Base-by-base conservation (phyloP, 768 basidiomycete species). In the Pulveroboletus sp. region DNA sequence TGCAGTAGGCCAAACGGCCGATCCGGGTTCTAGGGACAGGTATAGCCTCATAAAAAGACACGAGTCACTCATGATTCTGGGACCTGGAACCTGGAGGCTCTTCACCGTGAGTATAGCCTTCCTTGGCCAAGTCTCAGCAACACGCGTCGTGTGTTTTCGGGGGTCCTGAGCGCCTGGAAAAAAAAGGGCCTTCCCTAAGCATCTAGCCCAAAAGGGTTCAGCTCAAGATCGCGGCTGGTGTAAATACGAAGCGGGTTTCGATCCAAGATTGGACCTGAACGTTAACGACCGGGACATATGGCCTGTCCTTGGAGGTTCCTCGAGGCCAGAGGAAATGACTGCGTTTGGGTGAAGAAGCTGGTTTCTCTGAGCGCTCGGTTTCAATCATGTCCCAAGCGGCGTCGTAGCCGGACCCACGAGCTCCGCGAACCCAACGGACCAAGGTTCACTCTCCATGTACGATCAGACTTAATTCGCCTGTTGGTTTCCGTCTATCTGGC, bases 171-270 rank as follows among this genome's bases (percentile, higher is more conserved):
- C 57, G 57, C 54, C 55, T 52, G 47, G 54, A 53, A 56, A 59
- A 62, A 60, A 62, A 60, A 56, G 41, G 57, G 48, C 41, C 49
- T 24, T 56, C 47, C 45, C 39, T 39, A 44, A 55, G 42, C 46
- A 6, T 17, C 73, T 73, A 77, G 72, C 74, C 76, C 73, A 74
- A 71, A 78, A 64, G 63, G 72, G 44, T 12, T 8, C 75, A 69
- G 73, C 67, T 62, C 71, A 68, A 70, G 71, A 76, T 73, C 75
- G 46, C 24, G 32, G 32, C 71, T 63, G 67, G 68, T 64, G 57
- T 69, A 74, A 75, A 71, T 69, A 71, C 69, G 65, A 75, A 75
- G 64, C 64, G 46, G 46, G 53, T 52, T 64, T 59, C 58, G 64
- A 67, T 46, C 56, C 60, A 54, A 60, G 65, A 55, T 65, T 70